phyloP scores from a whole-genome alignment of 2,329 filamentous ascomycete species.

The Metarhizium brunneum region DNA sequence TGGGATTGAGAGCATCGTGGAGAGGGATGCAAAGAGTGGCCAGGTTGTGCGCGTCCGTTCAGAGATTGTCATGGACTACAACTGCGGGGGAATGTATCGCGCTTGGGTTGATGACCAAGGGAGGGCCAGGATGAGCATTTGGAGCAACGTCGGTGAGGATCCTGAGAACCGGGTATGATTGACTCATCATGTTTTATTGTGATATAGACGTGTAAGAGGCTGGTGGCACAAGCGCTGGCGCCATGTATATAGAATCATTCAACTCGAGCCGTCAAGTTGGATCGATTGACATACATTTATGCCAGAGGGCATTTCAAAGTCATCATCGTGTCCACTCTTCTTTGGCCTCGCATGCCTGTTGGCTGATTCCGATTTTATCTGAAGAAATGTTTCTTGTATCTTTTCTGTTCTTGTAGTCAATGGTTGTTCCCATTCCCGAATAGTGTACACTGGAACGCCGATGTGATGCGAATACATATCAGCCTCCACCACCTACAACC shows the following conservation, averaged over 20 bases:
- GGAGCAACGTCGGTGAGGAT: slow-evolving; percentile 20
- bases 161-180: neutral
- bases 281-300: no score
- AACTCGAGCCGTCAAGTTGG: no score
- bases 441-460: slow-evolving; percentile 26
- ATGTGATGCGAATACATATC: slow-evolving; percentile 20
- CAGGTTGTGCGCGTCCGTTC: slow-evolving; percentile 30
- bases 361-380: neutral
- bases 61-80: slow-evolving; percentile 66
- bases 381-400: neutral
- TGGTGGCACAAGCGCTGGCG: no score
- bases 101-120: slow-evolving; percentile 63
- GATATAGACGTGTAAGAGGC: neutral
- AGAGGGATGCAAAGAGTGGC: slow-evolving; percentile 31
- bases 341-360: neutral
- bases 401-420: neutral
- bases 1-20: slow-evolving; percentile 56
- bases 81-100: slow-evolving; percentile 82
- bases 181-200: neutral
- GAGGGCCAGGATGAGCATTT: slow-evolving; percentile 39
- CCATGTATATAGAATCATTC: no score
- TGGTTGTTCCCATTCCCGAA: slow-evolving; percentile 8
- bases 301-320: neutral
- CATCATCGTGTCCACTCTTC: neutral
- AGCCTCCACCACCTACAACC: slow-evolving; percentile 5